Percentiles rank a stretch among this genome's conserved stretches.
These are phyloP conservation scores for Penicillium riverlandense DNA, from an alignment of 495 filamentous ascomycete species.

Conservation along the genomic window DNA sequence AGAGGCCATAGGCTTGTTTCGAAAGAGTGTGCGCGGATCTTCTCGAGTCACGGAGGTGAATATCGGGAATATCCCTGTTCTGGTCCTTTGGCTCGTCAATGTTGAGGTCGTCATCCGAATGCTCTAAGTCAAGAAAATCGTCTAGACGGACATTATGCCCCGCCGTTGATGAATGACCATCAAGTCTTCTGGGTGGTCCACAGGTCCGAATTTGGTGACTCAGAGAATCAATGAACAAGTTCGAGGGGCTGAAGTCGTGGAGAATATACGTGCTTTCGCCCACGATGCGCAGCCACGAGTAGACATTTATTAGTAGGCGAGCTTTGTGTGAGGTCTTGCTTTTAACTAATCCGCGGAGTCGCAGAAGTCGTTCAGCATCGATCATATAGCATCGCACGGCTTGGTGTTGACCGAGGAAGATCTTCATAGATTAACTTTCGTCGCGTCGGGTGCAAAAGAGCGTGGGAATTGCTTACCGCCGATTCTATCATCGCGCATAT, in stretches of 20 bases:
- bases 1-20: constrained; percentile 19
- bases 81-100: constrained; percentile 20
- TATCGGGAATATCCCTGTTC: constrained; percentile 13
- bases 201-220: constrained; percentile 3
- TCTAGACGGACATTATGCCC: constrained; percentile 9
- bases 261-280: constrained; percentile 23
- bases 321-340: constrained; percentile 15
- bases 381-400: constrained; percentile 17
- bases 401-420: constrained; percentile 12
- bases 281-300: constrained; percentile 20
- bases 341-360: constrained; percentile 16
- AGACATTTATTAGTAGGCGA: constrained; percentile 17
- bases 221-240: constrained; percentile 9
- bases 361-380: constrained; percentile 17
- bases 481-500: constrained; percentile 17
- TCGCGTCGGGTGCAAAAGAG: background rate
- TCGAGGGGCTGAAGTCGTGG: constrained; percentile 13
- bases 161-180: too few relatives aligned
- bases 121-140: constrained; percentile 17
- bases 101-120: constrained; percentile 18
- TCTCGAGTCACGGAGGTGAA: constrained; percentile 21
- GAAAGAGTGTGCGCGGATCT: constrained; percentile 11
- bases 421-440: background rate
- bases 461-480: constrained; percentile 10
- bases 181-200: background rate